Conservation (phyloP, 108 stramenopile species). For the Nitzschia palea region DNA sequence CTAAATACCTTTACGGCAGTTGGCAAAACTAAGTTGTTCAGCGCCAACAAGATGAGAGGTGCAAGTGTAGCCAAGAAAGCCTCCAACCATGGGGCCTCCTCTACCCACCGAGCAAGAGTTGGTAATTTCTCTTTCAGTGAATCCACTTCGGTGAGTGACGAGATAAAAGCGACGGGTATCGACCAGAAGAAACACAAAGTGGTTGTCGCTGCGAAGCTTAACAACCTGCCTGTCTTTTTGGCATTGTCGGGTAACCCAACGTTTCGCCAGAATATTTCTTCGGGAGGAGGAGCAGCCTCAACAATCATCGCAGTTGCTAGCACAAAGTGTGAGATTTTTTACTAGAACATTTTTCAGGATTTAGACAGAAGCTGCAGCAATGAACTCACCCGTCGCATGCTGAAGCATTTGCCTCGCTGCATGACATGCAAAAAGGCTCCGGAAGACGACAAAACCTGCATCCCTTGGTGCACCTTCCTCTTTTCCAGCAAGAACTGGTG, state of each 20-base stretch:
- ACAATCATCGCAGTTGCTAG: constrained; percentile 30
- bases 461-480: constrained; percentile 25
- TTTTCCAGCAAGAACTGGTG: neutral
- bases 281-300: constrained; percentile 33
- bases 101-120: constrained; percentile 26
- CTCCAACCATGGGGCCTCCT: constrained; percentile 39
- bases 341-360: too few species aligned
- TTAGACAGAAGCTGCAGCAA: too few species aligned
- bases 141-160: constrained; percentile 45
- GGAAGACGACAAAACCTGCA: constrained; percentile 45
- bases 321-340: too few species aligned
- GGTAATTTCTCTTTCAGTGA: constrained; percentile 43
- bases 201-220: constrained; percentile 36
- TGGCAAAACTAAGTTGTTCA: constrained; percentile 34
- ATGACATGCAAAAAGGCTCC: constrained; percentile 16
- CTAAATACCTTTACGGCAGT: constrained; percentile 28
- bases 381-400: constrained; percentile 15
- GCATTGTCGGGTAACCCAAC: constrained; percentile 36
- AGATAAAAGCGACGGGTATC: constrained; percentile 49
- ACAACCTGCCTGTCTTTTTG: constrained; percentile 34
- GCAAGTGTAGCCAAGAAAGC: constrained; percentile 35
- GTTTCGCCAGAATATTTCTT: constrained; percentile 56
- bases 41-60: constrained; percentile 38
- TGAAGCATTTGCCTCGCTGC: constrained; percentile 45
- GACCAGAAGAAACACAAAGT: constrained; percentile 56